phyloP scores from a whole-genome alignment of 2,329 filamentous ascomycete genomes.

The Paecilomyces fulvus region DNA sequence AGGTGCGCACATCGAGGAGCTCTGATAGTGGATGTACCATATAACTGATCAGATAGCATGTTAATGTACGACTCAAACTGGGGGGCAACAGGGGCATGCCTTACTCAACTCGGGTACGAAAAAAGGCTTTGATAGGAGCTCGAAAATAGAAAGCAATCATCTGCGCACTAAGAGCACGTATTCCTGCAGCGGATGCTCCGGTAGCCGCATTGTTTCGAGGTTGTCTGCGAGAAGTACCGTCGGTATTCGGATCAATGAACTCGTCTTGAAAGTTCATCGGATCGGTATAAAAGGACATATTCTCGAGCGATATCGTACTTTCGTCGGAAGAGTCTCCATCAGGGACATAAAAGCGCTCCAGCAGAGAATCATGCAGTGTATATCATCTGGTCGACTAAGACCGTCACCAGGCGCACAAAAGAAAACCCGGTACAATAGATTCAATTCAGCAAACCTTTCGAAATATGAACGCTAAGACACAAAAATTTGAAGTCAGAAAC shows the following conservation, averaged over 20 bases:
- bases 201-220: constrained; percentile 53
- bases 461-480: neutral
- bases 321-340: constrained; percentile 9
- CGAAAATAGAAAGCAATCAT: constrained; percentile 86
- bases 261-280: constrained; percentile 10
- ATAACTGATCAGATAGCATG: constrained; percentile 30
- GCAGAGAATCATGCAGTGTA: neutral
- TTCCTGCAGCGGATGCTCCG: constrained; percentile 76
- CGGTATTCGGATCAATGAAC: constrained; percentile 9
- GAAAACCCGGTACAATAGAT: neutral
- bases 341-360: constrained; percentile 3
- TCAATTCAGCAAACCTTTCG: neutral
- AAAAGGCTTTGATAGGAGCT: constrained; percentile 86
- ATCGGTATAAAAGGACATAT: constrained; percentile 2
- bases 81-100: constrained; percentile 19
- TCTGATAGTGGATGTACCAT: constrained; percentile 33
- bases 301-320: constrained; percentile 7
- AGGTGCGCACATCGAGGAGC: neutral
- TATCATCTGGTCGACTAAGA: neutral
- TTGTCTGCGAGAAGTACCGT: constrained; percentile 26
- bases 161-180: constrained; percentile 74
- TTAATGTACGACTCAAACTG: neutral
- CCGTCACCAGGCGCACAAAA: neutral
- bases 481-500: neutral
- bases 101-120: constrained; percentile 82